Base-by-base conservation (phyloP, 805 yeast species). In the Danielia reshetovae region DNA sequence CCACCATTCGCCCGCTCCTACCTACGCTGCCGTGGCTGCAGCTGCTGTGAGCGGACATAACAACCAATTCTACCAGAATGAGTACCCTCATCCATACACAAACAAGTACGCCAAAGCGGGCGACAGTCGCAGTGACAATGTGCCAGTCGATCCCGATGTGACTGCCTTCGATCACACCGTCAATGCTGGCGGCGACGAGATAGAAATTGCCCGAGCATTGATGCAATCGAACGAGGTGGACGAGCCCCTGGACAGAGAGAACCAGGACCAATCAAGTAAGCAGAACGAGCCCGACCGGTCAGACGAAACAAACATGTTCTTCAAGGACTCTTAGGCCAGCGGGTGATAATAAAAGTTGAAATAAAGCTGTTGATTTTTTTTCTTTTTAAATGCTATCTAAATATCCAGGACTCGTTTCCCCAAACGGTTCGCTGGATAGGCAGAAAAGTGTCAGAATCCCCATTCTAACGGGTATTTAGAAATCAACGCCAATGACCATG, bases 401-500 rank as follows among this genome's bases (percentile, higher is more conserved):
- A n/a, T n/a, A n/a, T n/a, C n/a, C n/a, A n/a, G n/a, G n/a, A n/a
- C n/a, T 31, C 44, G 43, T 43, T 47, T 46, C 51, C 51, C 51
- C 51, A 40, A 47, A 47, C 48, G 43, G 36, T 12, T n/a, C n/a
- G n/a, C n/a, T 27, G 7, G 18, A 12, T 12, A 14, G 13, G 5
- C n/a, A 28, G 5, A 10, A 9, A 17, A 24, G 21, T n/a, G n/a
- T n/a, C n/a, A n/a, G n/a, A n/a, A 19, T 19, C 22, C 22, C 22
- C 22, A 19, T 19, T 9, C 9, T 19, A n/a, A n/a, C n/a, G 17
- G 10, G 30, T 12, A 21, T 16, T 46, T 68, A 85, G 46, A 82
- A 78, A 59, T 87, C 96, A 54, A 86, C 88, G 57, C 97, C 97
- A 65, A 93, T 81, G 45, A 94, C 98, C 95, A 93, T 84, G 36